Evolutionary conservation across 177 flowering plant species (phyloP), one percentile per base, ranked within the genome.

Genomic region (Vitis hybrid): DNA sequence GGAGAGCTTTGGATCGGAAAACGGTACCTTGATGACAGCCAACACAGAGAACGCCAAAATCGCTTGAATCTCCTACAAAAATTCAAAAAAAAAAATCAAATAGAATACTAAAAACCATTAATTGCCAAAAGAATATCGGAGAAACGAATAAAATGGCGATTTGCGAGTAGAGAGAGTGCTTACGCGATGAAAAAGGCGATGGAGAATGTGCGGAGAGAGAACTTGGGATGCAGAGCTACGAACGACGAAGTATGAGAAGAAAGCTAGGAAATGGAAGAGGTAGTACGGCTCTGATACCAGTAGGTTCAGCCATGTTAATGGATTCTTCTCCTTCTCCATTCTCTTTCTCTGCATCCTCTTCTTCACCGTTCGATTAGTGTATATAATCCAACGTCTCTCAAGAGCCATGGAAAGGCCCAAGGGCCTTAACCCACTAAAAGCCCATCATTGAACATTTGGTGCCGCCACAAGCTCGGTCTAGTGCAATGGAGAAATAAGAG

Each of bases 1-100:
- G 8, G 45, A 39, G 6, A 39, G 45, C 6, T 39, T 39, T 33
- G 10, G 57, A 63, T 20, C 57, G n/a, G 10, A 45, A 68, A 16
- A 59, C 16, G 49, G 53, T 74, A 94, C 99, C 97, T 95, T 92
- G 20, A 90, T 64, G 11, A 73, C 79, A 48, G 82, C 39, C 58
- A 90, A 68, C 64, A 87, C 67, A 0, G 59, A 56, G 70, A 89
- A 82, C 10, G 90, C 88, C 71, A 93, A 75, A 74, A 85, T 12
- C 51, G 89, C 92, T 82, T 95, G 99, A 83, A 89, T 79, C 75
- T 95, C 99, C 98, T 94, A 64, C 65, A 83, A 29, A 59, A 48
- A n/a, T 10, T 2, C 26, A 60, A 62, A 11, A 52, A 55, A 45
- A 59, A 66, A 9, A 20, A 31, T 11, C 10, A 67, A 68, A 60